A percentile compares a stretch with the other conserved stretches of the same genome.
phyloP scores from a whole-genome alignment of 805 yeast genomes.

The Nakazawaea ishiwadae region DNA sequence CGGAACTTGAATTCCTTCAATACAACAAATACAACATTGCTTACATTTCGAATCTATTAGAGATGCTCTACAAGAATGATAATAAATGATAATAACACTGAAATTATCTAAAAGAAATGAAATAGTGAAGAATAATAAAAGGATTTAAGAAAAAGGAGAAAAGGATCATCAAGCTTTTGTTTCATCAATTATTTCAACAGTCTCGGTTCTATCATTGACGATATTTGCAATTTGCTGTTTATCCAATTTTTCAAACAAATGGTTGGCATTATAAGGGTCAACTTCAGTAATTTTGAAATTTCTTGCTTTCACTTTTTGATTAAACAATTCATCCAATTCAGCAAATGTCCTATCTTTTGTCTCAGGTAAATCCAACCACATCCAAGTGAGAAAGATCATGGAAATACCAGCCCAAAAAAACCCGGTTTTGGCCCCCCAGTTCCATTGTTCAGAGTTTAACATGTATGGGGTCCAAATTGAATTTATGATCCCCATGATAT shows the following conservation, averaged over 20 bases:
- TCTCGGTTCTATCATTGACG: no score
- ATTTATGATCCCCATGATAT: constrained; percentile 20
- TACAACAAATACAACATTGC: no score
- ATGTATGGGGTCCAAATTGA: constrained; percentile 17
- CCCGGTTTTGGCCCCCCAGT: constrained; percentile 42
- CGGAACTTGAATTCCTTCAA: no score
- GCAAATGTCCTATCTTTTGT: constrained; percentile 37
- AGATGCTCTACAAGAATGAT: no score
- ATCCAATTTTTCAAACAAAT: constrained; percentile 6
- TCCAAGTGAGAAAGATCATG: constrained; percentile 19
- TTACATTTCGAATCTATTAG: no score
- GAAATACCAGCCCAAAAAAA: constrained; percentile 38
- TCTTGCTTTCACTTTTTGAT: constrained; percentile 28
- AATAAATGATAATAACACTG: no score
- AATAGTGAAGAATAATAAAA: no score
- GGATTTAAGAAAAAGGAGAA: no score
- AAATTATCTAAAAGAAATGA: no score
- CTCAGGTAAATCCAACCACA: constrained; percentile 28
- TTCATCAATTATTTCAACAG: no score
- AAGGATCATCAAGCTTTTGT: no score
- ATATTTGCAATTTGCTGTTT: constrained; percentile 5
- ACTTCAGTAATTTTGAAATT: constrained; percentile 31
- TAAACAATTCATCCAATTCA: constrained; percentile 35
- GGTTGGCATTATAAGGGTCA: constrained; percentile 17
- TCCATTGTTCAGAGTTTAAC: constrained; percentile 41